These are phyloP conservation scores for Phytophthora aleatoria DNA, from an alignment of 352 stramenopile species.

Conservation along the genomic window DNA sequence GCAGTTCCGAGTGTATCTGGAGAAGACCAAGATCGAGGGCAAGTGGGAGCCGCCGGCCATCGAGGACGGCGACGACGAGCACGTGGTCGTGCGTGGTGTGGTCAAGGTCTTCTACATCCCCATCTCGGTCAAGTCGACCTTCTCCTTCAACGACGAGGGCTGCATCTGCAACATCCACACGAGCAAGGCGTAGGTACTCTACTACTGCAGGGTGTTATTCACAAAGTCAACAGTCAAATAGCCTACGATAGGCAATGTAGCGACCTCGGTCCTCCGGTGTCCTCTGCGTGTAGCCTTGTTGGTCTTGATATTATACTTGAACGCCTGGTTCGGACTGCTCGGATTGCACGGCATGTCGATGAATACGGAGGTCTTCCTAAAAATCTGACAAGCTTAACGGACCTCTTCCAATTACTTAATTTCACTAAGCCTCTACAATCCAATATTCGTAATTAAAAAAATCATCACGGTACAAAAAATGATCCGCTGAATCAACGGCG, in stretches of 20 bases:
- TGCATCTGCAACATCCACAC: slow-evolving; percentile 59
- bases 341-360: too few relatives aligned
- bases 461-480: neutral
- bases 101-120: slow-evolving; percentile 61
- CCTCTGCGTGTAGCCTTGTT: too few relatives aligned
- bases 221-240: too few relatives aligned
- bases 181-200: slow-evolving; percentile 35
- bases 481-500: neutral
- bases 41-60: slow-evolving; percentile 44
- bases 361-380: too few relatives aligned
- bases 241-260: neutral
- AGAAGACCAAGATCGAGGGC: slow-evolving; percentile 60
- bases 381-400: neutral
- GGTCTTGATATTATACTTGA: too few relatives aligned
- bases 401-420: neutral
- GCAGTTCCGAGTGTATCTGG: slow-evolving; percentile 46
- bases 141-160: slow-evolving; percentile 45
- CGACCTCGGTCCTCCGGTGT: slow-evolving; percentile 3
- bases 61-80: slow-evolving; percentile 49
- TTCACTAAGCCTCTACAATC: neutral
- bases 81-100: slow-evolving; percentile 54
- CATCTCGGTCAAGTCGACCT: slow-evolving; percentile 57
- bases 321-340: too few relatives aligned
- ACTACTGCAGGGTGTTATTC: neutral
- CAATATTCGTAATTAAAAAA: slow-evolving; percentile 10